phyloP scores from a whole-genome alignment of 805 yeast genomes.

The Candida taoyuanica region DNA sequence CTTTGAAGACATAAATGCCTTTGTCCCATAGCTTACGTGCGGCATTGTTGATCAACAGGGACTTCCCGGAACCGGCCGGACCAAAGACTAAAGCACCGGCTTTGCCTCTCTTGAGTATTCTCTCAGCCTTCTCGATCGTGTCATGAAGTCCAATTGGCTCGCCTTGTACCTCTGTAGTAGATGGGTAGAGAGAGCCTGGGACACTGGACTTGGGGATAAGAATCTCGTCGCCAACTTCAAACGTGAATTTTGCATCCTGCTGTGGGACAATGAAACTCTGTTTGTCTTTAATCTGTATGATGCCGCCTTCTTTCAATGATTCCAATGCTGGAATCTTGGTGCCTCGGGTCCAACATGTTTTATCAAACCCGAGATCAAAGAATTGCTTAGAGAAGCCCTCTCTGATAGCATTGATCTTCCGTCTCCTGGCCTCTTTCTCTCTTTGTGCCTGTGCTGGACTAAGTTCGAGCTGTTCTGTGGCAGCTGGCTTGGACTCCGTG shows the following conservation, averaged over 20 bases:
- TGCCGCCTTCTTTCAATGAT: constrained; percentile 55
- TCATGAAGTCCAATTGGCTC: constrained; percentile 56
- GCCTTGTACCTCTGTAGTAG: neutral
- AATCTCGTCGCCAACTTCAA: constrained; percentile 50
- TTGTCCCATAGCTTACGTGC: constrained; percentile 31
- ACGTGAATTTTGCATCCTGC: constrained; percentile 30
- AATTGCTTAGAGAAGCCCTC: constrained; percentile 19
- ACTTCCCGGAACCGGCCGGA: constrained; percentile 77
- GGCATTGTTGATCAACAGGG: constrained; percentile 46
- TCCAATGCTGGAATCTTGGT: constrained; percentile 49
- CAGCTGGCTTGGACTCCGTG: constrained; percentile 31
- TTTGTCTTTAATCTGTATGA: constrained; percentile 41
- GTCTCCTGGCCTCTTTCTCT: constrained; percentile 21
- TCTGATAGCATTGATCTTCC: constrained; percentile 21
- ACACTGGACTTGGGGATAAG: constrained; percentile 18
- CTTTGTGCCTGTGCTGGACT: constrained; percentile 17
- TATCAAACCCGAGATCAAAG: constrained; percentile 14
- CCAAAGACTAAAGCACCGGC: constrained; percentile 67
- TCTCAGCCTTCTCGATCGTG: constrained; percentile 35
- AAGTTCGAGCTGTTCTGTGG: constrained; percentile 26
- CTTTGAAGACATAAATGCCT: constrained; percentile 42
- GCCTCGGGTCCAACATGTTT: constrained; percentile 44
- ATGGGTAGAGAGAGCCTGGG: constrained; percentile 10
- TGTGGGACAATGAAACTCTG: constrained; percentile 39
- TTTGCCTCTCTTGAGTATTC: constrained; percentile 39